A percentile compares a stretch with the other conserved stretches of the same genome.
phyloP scores from a whole-genome alignment of 306 rosid species.

The Vigna reflexopilosa region DNA sequence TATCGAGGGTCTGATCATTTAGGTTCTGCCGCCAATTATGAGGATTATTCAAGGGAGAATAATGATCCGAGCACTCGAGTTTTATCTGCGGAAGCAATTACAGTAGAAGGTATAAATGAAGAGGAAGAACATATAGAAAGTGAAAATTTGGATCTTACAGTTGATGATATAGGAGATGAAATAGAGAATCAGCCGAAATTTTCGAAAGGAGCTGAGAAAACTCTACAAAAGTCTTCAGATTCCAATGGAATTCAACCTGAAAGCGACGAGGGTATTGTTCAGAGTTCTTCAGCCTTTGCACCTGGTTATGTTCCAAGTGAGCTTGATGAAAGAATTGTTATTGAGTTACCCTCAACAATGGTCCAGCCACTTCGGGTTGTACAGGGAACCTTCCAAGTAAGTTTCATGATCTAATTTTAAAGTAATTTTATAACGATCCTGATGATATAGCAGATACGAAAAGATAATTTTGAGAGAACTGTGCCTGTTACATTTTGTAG shows the following conservation, averaged over 20 bases:
- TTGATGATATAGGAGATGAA: slow-evolving; percentile 51
- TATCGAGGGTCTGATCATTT: slow-evolving; percentile 90
- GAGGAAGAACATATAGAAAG: slow-evolving; percentile 71
- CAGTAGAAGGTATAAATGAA: slow-evolving; percentile 70
- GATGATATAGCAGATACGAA: slow-evolving; percentile 34
- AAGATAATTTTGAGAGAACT: slow-evolving; percentile 12
- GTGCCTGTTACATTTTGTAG: background rate
- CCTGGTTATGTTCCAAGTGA: slow-evolving; percentile 92
- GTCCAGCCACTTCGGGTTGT: slow-evolving; percentile 88
- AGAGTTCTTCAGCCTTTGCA: slow-evolving; percentile 68
- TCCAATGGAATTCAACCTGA: slow-evolving; percentile 57
- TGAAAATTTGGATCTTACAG: slow-evolving; percentile 62
- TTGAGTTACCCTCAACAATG: slow-evolving; percentile 90
- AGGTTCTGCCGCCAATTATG: slow-evolving; percentile 87
- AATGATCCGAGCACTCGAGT: slow-evolving; percentile 66
- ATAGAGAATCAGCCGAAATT: slow-evolving; percentile 55
- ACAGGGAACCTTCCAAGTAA: slow-evolving; percentile 93
- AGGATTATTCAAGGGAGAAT: slow-evolving; percentile 58
- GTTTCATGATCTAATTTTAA: slow-evolving; percentile 46
- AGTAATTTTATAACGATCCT: slow-evolving; percentile 20
- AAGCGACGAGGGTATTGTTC: slow-evolving; percentile 59
- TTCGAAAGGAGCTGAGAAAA: slow-evolving; percentile 60
- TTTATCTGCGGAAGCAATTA: slow-evolving; percentile 80
- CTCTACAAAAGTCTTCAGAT: slow-evolving; percentile 51
- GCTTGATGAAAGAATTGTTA: slow-evolving; percentile 87